Evolutionary conservation across 1,139 yeast species (phyloP), one percentile per base, ranked within the genome.

Genomic region (Hanseniaspora gamundiae): DNA sequence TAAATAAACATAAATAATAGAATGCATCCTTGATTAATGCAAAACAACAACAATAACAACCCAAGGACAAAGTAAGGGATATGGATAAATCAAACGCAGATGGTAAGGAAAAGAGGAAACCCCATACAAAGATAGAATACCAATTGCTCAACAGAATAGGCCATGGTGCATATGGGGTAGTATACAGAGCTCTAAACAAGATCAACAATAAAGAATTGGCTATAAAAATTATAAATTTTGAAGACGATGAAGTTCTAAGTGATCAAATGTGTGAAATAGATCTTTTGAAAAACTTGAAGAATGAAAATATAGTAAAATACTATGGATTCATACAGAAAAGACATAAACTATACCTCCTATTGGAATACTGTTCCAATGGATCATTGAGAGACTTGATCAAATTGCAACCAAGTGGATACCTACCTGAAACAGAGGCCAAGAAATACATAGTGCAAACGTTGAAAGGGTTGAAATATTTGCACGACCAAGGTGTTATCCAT

Each of bases 401-500:
- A 51, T 35, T 38, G 28, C 67, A 70, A 42, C 53, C 54, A 24
- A 43, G 50, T 8, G 56, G 69, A 52, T 48, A 75, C 70, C 13
- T 81, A 17, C 73, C 82, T 0, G 97, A 91, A 55, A 47, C 58
- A 1, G 71, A 78, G 44, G 76, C 84, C 2, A 71, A 74, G 1
- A 60, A 64, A 4, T 84, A 78, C 55, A 79, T 82, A 27, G 66
- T 64, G 38, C 94, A 85, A 63, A 85, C 88, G 0, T 62, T 91
- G 14, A 63, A 71, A 22, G 99, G 97, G 0, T 67, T 91, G 22
- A 68, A 71, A 43, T 84, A 80, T 44, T 80, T 93, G 26, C 99
- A 91, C 65, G 76, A 73, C 47, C 74, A 84, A 52, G 96, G 95
- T 27, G 93, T 93, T 31, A 88, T 93, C 19, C 98, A 91, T 62